Evolutionary conservation across 2,329 filamentous ascomycete genomes (phyloP), one percentile per base, ranked within the genome.

Genomic region (Endoconidiophora laricicola): DNA sequence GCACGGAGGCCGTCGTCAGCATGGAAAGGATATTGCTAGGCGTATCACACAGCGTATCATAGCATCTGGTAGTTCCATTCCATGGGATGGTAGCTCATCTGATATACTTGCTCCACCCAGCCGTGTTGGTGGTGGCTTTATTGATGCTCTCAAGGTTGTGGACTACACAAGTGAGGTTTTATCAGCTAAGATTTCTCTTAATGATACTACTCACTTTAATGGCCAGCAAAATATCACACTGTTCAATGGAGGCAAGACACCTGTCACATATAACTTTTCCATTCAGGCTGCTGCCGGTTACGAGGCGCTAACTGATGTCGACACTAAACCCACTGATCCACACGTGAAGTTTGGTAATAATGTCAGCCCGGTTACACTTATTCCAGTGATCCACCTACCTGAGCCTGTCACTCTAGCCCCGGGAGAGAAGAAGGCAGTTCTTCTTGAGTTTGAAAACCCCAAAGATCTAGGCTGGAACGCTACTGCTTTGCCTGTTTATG

Each of bases 61-160:
- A 10, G 39, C 49, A 3, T 50, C 49, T 2, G 54, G 46, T 6
- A n/a, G 14, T 1, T 43, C 49, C 2, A 40, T 50, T 12, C 5
- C 16, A 12, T 55, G 54, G 54, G 33, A 29, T 18, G 7, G 56
- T 52, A 0, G 54, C 53, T 2, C 64, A 66, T 6, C 61, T 58
- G 24, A 52, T 60, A 29, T 16, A 3, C 46, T 10, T 12, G 50
- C 41, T n/a, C 24, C 47, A 7, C 40, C 47, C 23, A 42, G 52
- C 3, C 72, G 62, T 59, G 65, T 65, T 52, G 71, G 72, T 20
- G 69, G 63, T 7, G 72, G 71, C 2, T 59, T 73, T 5, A 61
- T 72, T 16, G 63, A 72, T 50, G 69, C 68, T 4, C 65, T 62
- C 54, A 67, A 69, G 48, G 63, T 70, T 3, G 58, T 72, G 7